Conservation (phyloP, 2,329 filamentous ascomycete species). For the Colletotrichum cordylinicola region DNA sequence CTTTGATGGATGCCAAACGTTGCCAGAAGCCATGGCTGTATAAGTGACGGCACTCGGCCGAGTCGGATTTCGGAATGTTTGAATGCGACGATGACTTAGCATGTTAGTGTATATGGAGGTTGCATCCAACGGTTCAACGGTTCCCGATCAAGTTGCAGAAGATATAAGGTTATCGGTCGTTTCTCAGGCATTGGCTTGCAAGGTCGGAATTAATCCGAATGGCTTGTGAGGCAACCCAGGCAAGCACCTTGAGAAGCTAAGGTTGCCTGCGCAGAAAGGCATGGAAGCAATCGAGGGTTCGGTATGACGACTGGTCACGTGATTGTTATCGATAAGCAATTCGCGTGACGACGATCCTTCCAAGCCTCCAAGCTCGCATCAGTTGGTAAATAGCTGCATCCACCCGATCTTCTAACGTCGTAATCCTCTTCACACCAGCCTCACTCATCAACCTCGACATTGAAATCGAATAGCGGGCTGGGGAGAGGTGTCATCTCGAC, state of each 20-base stretch:
- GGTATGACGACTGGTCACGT: neutral
- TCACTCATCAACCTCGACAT: neutral
- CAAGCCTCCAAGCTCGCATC: neutral
- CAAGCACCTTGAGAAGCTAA: neutral
- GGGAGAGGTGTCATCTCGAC: neutral
- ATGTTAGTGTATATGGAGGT: neutral
- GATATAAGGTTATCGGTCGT: neutral
- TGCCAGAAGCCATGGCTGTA: neutral
- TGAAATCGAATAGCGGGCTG: neutral
- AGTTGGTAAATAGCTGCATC: neutral
- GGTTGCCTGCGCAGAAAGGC: neutral
- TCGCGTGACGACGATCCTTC: neutral
- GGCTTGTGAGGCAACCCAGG: neutral
- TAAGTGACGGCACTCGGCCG: neutral
- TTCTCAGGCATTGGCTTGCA: neutral
- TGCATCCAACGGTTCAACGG: neutral
- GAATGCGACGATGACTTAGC: neutral
- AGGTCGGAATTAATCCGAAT: neutral
- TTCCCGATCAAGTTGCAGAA: neutral
- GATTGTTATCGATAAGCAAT: slow-evolving; percentile 17
- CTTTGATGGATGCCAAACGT: neutral
- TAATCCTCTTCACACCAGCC: neutral
- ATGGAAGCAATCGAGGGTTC: neutral
- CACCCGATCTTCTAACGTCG: neutral
- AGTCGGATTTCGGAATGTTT: neutral